A percentile compares a stretch with the other conserved stretches of the same genome.
Evolutionary conservation across 2,329 filamentous ascomycete species (phyloP).

Genomic region (Dactylellina parvicollis): DNA sequence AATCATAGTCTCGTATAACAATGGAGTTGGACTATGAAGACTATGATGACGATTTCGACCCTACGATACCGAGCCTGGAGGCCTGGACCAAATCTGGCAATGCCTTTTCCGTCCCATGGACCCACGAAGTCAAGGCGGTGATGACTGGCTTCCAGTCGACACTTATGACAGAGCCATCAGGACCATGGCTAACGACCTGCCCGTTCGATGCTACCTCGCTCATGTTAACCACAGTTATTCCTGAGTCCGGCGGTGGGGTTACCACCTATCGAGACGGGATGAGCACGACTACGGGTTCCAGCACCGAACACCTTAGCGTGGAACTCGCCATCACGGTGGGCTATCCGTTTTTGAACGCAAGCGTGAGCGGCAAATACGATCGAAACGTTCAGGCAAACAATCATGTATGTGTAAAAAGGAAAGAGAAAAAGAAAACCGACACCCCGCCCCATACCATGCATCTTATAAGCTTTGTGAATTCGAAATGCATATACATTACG

Average conservation of each 20-base stretch:
- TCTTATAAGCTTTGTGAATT: background rate
- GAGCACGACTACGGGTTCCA: background rate
- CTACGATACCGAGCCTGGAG: background rate
- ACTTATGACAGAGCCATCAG: background rate
- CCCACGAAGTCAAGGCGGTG: background rate
- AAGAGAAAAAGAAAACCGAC: no score
- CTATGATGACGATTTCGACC: background rate
- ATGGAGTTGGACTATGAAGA: background rate
- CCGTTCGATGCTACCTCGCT: slow-evolving; percentile 5
- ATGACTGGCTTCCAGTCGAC: slow-evolving; percentile 1
- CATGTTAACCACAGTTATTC: background rate
- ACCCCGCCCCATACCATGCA: background rate
- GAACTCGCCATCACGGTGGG: background rate
- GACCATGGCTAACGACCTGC: background rate
- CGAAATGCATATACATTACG: background rate
- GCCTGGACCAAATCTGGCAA: background rate
- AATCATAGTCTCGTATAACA: no score
- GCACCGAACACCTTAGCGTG: slow-evolving; percentile 6
- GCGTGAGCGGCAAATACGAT: background rate
- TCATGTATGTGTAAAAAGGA: slow-evolving; percentile 4
- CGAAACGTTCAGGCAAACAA: background rate
- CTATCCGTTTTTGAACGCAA: slow-evolving; percentile 5
- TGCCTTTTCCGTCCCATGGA: background rate
- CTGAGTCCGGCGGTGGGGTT: background rate
- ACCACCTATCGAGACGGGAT: background rate